Evolutionary conservation across 495 filamentous ascomycete genomes (phyloP), one percentile per base, ranked within the genome.

Genomic region (Neurospora sp.): DNA sequence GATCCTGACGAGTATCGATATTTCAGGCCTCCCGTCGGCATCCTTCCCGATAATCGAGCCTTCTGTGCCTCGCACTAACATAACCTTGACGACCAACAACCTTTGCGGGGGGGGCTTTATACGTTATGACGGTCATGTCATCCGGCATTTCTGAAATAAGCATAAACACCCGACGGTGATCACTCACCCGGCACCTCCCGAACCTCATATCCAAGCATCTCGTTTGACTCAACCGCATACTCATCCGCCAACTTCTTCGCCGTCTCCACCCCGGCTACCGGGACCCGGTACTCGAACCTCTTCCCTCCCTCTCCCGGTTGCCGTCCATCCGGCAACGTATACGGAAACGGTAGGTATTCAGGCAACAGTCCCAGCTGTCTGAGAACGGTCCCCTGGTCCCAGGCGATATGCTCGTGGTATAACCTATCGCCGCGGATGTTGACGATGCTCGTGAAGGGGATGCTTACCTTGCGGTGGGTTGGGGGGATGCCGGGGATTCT

Each of bases 351-450:
- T 7, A 84, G 76, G 81, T 87, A 80, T 84, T 91, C 75, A 0
- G 90, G 85, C 44, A 97, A 77, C 68, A 96, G 78, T 0, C 93
- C 93, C 0, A 93, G 81, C 80, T 97, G 94, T 22, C 91, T 86
- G 0, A 97, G 81, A 3, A 95, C 91, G 18, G 88, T 90, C 1
- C 91, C 93, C 79, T 97, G 93, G 77, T 97, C 94, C 93, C 93
- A 97, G 75, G 92, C 91, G 20, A 94, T 89, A 76, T 95, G 91
- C 80, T 97, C 94, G 70, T 92, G 90, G 77, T 89, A 94, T 4
- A 97, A 83, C 69, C 88, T 88, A 5, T 91, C 91, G 3, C 88
- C 92, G 16, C 93, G 85, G 69, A 96, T 82, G 72, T 90, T 90
- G 38, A 96, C 91, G 12, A 96, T 90, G 74, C 87, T 89, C 4